Evolutionary conservation across 208 protist species (phyloP), one percentile per base, ranked within the genome.

Genomic region (Crithidia thermophila): DNA sequence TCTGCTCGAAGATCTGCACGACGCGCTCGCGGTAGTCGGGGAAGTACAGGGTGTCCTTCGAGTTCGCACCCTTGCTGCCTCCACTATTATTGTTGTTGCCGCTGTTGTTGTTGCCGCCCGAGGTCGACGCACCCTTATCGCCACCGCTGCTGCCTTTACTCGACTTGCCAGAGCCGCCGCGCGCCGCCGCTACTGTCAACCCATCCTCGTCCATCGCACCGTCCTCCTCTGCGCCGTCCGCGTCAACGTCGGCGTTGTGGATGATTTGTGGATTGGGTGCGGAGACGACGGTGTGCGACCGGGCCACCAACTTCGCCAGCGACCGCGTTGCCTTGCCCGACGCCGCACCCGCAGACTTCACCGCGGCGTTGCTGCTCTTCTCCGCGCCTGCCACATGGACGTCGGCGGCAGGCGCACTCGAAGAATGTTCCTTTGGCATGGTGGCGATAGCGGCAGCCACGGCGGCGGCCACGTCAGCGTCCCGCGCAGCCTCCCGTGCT

Each of bases 1-100:
- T 72, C 25, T 85, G 81, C 67, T 95, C 70, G 55, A 95, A 94
- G 21, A 94, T 84, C 28, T 73, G 59, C 25, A 94, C 49, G 1
- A 94, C 78, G 9, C 70, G 81, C 72, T 94, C 89, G 25, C 89
- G 81, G 74, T 94, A 75, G 64, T 94, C 89, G 1, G 89, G 89
- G 46, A 73, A 84, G 60, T 82, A 79, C 56, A 82, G 69, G 4
- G 77, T 72, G 37, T 72, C 64, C 18, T 45, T 46, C 3, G 66
- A 56, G 39, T 62, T 64, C 9, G 36, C 59, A 1, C 57, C 64
- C 25, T 67, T 56, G 40, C 25, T 33, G 21, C 51, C 60, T 0
- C 47, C 55, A 33, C 23, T 40, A 45, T 30, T 27, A 30, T 46
- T 36, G 31, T 18, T 47, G 51, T 20, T 51, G 47, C 30, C 36